phyloP scores from a whole-genome alignment of 768 basidiomycete species.

The Leccinum uliginosum region DNA sequence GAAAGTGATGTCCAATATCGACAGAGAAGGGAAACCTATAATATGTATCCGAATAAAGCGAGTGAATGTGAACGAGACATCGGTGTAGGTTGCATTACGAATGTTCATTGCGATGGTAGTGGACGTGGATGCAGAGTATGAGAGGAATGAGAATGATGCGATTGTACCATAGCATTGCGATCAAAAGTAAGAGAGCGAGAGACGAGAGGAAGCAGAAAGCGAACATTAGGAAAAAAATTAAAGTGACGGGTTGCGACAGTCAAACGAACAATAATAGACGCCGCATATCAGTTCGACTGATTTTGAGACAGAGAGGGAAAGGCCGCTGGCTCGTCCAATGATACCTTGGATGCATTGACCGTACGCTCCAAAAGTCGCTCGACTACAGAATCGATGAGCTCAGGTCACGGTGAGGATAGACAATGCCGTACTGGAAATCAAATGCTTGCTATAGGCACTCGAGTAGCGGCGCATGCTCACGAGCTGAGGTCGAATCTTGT shows the following conservation, averaged over 20 bases:
- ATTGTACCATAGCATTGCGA: conserved; percentile 36
- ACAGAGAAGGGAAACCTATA: conserved; percentile 28
- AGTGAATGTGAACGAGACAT: conserved; percentile 17
- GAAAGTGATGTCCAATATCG: conserved; percentile 23
- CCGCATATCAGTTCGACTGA: conserved; percentile 17
- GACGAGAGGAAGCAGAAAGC: background rate
- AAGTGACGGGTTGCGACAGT: conserved; percentile 6
- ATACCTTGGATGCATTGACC: conserved; percentile 24
- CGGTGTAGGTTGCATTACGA: conserved; percentile 33
- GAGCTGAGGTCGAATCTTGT: conserved; percentile 62
- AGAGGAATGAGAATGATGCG: conserved; percentile 27
- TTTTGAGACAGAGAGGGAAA: conserved; percentile 27
- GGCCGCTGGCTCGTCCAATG: conserved; percentile 28
- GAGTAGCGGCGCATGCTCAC: conserved; percentile 67
- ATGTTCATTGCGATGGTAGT: conserved; percentile 33
- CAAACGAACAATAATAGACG: conserved; percentile 4
- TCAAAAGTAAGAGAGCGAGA: conserved; percentile 17
- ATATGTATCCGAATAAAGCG: conserved; percentile 25
- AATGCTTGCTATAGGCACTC: conserved; percentile 73
- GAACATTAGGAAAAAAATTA: background rate
- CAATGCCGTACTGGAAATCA: conserved; percentile 62
- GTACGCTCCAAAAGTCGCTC: conserved; percentile 65
- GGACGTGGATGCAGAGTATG: conserved; percentile 29
- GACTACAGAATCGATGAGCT: conserved; percentile 38
- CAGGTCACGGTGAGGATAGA: background rate